Conservation (phyloP, 306 rosid genomes). For the Cucurbita ficifolia region DNA sequence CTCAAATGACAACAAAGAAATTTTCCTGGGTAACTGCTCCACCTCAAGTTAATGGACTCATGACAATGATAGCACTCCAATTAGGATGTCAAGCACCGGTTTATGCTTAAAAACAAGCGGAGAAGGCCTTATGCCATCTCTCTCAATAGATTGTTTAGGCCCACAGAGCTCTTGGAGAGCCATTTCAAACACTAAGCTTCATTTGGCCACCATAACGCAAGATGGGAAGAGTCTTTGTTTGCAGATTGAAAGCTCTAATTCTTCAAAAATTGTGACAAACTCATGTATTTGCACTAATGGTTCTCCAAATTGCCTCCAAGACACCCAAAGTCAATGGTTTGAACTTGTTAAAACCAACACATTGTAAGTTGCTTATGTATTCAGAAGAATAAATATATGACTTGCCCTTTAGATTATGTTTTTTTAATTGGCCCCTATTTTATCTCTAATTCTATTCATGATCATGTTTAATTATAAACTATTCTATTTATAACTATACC, state of each 20-base stretch:
- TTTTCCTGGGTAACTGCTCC: conserved; percentile 16
- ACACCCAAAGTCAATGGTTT: conserved; percentile 33
- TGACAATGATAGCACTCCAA: conserved; percentile 17
- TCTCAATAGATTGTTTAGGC: conserved; percentile 15
- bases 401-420: too few species aligned
- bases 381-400: too few species aligned
- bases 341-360: conserved; percentile 13
- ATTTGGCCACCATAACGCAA: conserved; percentile 14
- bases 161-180: conserved; percentile 23
- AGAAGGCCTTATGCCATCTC: conserved; percentile 14
- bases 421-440: too few species aligned
- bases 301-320: conserved; percentile 16
- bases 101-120: conserved; percentile 20
- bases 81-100: conserved; percentile 3
- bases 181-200: conserved; percentile 22
- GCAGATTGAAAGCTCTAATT: conserved; percentile 6
- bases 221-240: conserved; percentile 11
- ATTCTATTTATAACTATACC: too few species aligned
- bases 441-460: too few species aligned
- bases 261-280: conserved; percentile 20
- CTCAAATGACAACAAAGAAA: conserved; percentile 1
- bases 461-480: too few species aligned
- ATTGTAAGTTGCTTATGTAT: neutral
- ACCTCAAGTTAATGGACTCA: conserved; percentile 15
- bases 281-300: conserved; percentile 18